A percentile compares a stretch with the other conserved stretches of the same genome.
Evolutionary conservation across 345 rosid species (phyloP).

Genomic region (Corymbia maculata): DNA sequence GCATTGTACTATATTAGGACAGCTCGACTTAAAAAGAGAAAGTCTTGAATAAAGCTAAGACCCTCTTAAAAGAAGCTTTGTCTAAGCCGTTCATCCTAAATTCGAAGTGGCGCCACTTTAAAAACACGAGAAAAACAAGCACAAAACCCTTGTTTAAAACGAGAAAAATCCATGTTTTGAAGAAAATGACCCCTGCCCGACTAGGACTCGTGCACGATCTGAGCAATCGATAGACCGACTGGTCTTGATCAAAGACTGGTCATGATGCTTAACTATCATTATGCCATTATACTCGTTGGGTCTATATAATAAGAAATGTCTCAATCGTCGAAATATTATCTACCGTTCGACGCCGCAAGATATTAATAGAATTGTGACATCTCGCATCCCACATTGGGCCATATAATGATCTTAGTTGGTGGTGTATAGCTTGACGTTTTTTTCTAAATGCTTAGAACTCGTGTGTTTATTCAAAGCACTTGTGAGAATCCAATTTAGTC

Average conservation of each 20-base stretch:
- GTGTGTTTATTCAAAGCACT: background rate
- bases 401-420: background rate
- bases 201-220: background rate
- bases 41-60: background rate
- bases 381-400: background rate
- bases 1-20: background rate
- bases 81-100: background rate
- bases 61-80: background rate
- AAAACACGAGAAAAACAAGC: background rate
- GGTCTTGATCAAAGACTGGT: background rate
- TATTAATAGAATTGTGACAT: background rate
- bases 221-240: background rate
- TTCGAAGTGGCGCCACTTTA: background rate
- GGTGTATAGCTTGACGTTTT: background rate
- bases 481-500: background rate
- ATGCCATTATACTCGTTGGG: background rate
- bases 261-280: background rate
- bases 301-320: background rate
- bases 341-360: too few species aligned
- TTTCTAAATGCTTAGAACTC: too few species aligned
- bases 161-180: background rate
- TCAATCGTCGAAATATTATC: background rate
- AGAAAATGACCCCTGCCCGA: background rate
- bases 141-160: background rate
- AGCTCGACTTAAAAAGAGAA: background rate